Evolutionary conservation across 2,329 filamentous ascomycete genomes (phyloP), one percentile per base, ranked within the genome.

Genomic region (Lecanicillium sp.): DNA sequence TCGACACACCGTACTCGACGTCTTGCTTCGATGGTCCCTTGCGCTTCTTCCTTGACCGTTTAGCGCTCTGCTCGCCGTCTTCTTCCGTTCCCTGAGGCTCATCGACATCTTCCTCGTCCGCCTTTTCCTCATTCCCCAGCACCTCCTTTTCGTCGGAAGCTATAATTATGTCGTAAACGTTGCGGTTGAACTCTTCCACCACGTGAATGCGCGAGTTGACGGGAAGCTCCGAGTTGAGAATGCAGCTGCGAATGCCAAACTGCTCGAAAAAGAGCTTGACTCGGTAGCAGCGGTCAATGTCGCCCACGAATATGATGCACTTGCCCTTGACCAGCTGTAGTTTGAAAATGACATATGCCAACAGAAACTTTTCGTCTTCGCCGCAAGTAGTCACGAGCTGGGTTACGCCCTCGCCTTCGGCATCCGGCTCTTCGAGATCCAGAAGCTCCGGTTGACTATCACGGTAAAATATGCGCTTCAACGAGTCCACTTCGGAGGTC

Each of bases 161-260:
- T 52, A 98, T 95, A 49, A 98, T 89, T 45, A 97, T 96, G 52
- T 98, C 90, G 70, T 98, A 98, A 6, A 97, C 81, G 38, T 87
- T 86, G 62, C 86, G 85, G 67, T 97, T 98, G 65, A 98, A 98
- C 59, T 97, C 88, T 52, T 97, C 85, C 3, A 98, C 90, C 2
- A 95, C 88, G 57, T 98, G 90, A 29, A 96, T 79, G 43, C 92
- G 75, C 2, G 86, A 92, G 54, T 96, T 96, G 48, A 97, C 81
- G 0, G 92, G 92, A 27, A 98, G 65, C 56, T 98, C 90, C 1
- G 87, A 92, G 64, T 98, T 98, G 29, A 98, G 67, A 19, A 96
- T 86, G 61, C 87, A 94, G 53, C 86, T 90, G 57, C 87, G 84
- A 56, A 96, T 90, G 33, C 88, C 89, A 55, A 98, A 98, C 57